Percentiles rank a stretch among this genome's conserved stretches.
Evolutionary conservation across 495 filamentous ascomycete genomes (phyloP).

Genomic region (Halenospora varia): DNA sequence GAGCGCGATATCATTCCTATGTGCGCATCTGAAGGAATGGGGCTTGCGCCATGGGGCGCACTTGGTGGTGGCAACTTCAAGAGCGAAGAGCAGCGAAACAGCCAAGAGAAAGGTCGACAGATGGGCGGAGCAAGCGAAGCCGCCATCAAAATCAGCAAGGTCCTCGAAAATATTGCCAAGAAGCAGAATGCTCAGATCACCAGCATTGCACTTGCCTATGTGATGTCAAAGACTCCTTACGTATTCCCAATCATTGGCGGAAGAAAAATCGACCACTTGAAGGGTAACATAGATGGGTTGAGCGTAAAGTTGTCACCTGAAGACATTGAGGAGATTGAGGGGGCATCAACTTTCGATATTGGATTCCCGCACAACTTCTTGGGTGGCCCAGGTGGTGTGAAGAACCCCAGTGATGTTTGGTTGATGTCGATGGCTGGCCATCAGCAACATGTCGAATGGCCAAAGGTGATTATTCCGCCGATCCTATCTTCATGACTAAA

Average conservation of each 20-base stretch:
- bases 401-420: constrained; percentile 38
- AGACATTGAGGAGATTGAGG: constrained; percentile 64
- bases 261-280: constrained; percentile 54
- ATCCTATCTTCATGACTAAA: not conserved
- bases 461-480: constrained; percentile 18
- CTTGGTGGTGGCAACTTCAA: constrained; percentile 63
- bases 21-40: constrained; percentile 65
- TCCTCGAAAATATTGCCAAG: constrained; percentile 55
- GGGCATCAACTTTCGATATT: constrained; percentile 54
- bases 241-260: constrained; percentile 74
- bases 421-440: constrained; percentile 39
- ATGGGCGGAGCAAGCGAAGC: constrained; percentile 10
- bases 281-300: constrained; percentile 65
- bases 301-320: constrained; percentile 49
- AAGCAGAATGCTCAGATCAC: constrained; percentile 47
- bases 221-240: constrained; percentile 67
- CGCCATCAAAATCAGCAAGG: constrained; percentile 48
- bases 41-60: constrained; percentile 57
- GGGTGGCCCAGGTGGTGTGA: constrained; percentile 33
- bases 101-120: constrained; percentile 13
- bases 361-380: constrained; percentile 59
- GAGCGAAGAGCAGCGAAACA: constrained; percentile 40
- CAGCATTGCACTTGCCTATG: constrained; percentile 67
- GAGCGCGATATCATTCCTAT: constrained; percentile 71
- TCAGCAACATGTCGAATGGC: constrained; percentile 39